These are phyloP conservation scores for Trichosporon asahii DNA, from an alignment of 1,284 basidiomycete species.

Conservation along the genomic window DNA sequence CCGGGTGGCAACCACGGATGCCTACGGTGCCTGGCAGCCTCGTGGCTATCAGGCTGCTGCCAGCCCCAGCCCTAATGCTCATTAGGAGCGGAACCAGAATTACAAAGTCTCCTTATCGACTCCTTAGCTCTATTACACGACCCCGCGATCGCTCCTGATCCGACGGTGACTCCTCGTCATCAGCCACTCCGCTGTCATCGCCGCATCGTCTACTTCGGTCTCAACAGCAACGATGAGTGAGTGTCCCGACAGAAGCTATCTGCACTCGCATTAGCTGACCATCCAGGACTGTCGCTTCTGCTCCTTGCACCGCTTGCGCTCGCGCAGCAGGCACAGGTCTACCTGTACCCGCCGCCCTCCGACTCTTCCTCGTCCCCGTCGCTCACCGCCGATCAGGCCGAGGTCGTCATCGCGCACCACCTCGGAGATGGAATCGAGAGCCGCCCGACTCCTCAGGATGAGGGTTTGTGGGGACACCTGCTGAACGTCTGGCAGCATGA, in stretches of 20 bases:
- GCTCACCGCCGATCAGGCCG: constrained; percentile 44
- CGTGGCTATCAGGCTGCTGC: background rate
- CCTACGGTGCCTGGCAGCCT: background rate
- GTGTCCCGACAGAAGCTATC: background rate
- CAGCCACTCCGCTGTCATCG: constrained; percentile 1
- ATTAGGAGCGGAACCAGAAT: background rate
- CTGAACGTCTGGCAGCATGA: constrained; percentile 28
- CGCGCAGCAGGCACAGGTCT: constrained; percentile 38
- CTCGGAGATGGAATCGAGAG: constrained; percentile 39
- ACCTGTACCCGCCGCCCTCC: constrained; percentile 46
- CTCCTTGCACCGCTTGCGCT: constrained; percentile 13
- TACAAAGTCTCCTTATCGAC: background rate
- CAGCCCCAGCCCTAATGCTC: background rate
- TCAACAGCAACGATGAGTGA: constrained; percentile 2
- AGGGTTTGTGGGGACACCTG: constrained; percentile 47
- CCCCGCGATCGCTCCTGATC: background rate
- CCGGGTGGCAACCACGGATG: background rate
- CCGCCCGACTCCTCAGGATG: constrained; percentile 43
- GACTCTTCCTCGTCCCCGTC: constrained; percentile 31
- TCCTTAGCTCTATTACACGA: background rate
- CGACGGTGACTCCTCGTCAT: constrained; percentile 4
- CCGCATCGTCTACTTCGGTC: background rate
- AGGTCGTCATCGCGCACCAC: constrained; percentile 49
- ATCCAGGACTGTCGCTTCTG: constrained; percentile 2
- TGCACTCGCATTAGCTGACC: background rate